Evolutionary conservation across 176 grass and related monocot genomes (phyloP).

Genomic region (Dendrocalamus sinicus): DNA sequence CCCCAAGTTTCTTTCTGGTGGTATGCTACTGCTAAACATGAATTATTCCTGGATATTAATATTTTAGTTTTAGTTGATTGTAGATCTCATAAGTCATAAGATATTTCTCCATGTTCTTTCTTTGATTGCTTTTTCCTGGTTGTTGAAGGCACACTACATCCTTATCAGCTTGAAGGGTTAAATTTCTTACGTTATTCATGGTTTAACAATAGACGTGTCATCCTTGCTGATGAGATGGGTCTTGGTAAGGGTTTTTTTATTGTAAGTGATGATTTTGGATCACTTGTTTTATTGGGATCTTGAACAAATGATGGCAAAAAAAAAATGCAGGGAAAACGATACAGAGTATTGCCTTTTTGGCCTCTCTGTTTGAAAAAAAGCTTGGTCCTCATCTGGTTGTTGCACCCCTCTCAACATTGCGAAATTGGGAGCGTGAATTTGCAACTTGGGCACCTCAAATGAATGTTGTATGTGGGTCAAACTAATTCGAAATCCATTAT

Average conservation of each 20-base stretch:
- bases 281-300: constrained; percentile 24
- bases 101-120: constrained; percentile 21
- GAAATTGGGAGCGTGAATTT: constrained; percentile 99
- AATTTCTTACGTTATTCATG: constrained; percentile 95
- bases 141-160: constrained; percentile 78
- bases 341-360: constrained; percentile 99
- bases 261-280: not conserved
- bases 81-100: constrained; percentile 5
- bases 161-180: constrained; percentile 96
- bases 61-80: constrained; percentile 43
- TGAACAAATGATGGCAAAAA: constrained; percentile 27
- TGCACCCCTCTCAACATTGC: constrained; percentile 89
- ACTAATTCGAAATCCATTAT: constrained; percentile 40
- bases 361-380: constrained; percentile 81
- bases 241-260: constrained; percentile 73
- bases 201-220: constrained; percentile 80
- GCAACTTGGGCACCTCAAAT: constrained; percentile 97
- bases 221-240: constrained; percentile 99
- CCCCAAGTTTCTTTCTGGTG: constrained; percentile 79
- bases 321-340: constrained; percentile 88
- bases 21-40: constrained; percentile 48
- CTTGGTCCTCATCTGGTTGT: constrained; percentile 91
- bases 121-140: constrained; percentile 43
- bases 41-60: constrained; percentile 39
- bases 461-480: constrained; percentile 80